A percentile compares a stretch with the other conserved stretches of the same genome.
Evolutionary conservation across 2,329 filamentous ascomycete species (phyloP).

Genomic region (Fusarium sp.): DNA sequence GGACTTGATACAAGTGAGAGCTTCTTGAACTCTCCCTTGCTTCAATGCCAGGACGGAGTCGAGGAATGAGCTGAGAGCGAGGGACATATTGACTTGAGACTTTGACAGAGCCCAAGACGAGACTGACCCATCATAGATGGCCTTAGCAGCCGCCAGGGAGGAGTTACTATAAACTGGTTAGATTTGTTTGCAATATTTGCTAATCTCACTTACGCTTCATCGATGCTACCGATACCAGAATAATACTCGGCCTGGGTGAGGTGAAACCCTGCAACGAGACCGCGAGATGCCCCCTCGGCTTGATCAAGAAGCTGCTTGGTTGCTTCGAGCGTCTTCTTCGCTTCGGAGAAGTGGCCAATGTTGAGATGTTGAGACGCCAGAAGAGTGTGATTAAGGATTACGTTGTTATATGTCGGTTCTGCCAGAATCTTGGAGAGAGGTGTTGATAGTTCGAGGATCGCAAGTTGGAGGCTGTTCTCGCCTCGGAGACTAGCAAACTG

Average conservation of each 20-base stretch:
- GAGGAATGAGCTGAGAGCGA: conserved; percentile 56
- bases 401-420: conserved; percentile 48
- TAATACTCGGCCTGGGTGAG: conserved; percentile 78
- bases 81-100: conserved; percentile 45
- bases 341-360: conserved; percentile 61
- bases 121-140: conserved; percentile 45
- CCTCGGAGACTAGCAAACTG: conserved; percentile 62
- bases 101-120: conserved; percentile 49
- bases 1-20: conserved; percentile 64
- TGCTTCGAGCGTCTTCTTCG: conserved; percentile 62
- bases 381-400: conserved; percentile 57
- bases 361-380: conserved; percentile 62
- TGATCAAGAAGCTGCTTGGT: conserved; percentile 59
- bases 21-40: conserved; percentile 64
- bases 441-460: conserved; percentile 57
- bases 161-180: conserved; percentile 38
- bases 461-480: conserved; percentile 55
- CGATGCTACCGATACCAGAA: conserved; percentile 69
- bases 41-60: conserved; percentile 72
- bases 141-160: conserved; percentile 52
- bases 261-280: conserved; percentile 63
- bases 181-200: background rate
- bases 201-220: conserved; percentile 60
- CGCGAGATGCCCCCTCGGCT: conserved; percentile 49
- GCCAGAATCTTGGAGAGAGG: conserved; percentile 51